A percentile compares a stretch with the other conserved stretches of the same genome.
phyloP scores from a whole-genome alignment of 257 asterid species.

The Thymus quinquecostatus region DNA sequence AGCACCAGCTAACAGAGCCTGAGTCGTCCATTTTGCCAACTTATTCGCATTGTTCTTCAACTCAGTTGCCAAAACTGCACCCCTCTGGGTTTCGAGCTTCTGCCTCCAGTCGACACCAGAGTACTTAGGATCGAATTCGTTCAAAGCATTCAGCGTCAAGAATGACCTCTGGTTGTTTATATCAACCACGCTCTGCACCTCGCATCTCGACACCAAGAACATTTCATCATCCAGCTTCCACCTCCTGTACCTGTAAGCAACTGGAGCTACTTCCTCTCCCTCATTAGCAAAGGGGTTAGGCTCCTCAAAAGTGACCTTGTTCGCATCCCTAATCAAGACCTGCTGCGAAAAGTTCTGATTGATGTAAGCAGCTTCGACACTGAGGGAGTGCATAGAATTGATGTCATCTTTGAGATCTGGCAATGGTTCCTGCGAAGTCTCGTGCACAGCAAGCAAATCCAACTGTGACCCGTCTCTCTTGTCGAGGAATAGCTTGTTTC shows the following conservation, averaged over 20 bases:
- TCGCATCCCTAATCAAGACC: constrained; percentile 83
- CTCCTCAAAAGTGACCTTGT: constrained; percentile 84
- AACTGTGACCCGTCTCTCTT: constrained; percentile 94
- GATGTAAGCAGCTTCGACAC: constrained; percentile 92
- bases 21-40: constrained; percentile 97
- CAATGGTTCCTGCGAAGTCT: constrained; percentile 94
- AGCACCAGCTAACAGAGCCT: constrained; percentile 86
- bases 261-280: constrained; percentile 96
- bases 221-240: constrained; percentile 91
- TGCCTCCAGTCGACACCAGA: constrained; percentile 99
- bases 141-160: constrained; percentile 81
- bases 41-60: constrained; percentile 94
- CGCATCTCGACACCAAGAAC: constrained; percentile 85
- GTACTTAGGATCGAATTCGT: constrained; percentile 92
- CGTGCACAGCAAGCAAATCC: constrained; percentile 89
- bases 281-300: constrained; percentile 89
- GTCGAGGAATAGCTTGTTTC: constrained; percentile 88
- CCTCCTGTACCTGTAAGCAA: constrained; percentile 91
- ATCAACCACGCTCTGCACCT: constrained; percentile 90
- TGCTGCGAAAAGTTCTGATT: constrained; percentile 98
- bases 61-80: constrained; percentile 97
- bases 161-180: constrained; percentile 77
- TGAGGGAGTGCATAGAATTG: constrained; percentile 77
- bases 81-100: constrained; percentile 95
- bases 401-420: constrained; percentile 95